Conservation (phyloP, 2,329 filamentous ascomycete genomes). For the Orbilia quercus region DNA sequence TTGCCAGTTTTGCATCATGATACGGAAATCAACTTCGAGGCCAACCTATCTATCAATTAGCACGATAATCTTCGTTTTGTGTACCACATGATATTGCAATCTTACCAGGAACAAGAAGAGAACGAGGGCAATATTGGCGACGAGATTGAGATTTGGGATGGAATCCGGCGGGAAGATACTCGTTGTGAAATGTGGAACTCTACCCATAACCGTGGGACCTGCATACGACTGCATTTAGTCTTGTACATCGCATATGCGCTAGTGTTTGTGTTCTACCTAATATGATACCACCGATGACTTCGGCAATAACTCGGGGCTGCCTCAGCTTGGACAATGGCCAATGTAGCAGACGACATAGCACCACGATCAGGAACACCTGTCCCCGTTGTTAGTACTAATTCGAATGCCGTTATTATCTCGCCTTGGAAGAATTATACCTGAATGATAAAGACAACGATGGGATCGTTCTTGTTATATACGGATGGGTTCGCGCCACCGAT, state of each 20-base stretch:
- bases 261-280: conserved; percentile 67
- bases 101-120: conserved; percentile 81
- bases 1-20: conserved; percentile 82
- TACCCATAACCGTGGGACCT: conserved; percentile 85
- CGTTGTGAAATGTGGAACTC: conserved; percentile 79
- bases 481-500: conserved; percentile 77
- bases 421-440: no score
- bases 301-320: conserved; percentile 84
- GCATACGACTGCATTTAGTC: background rate
- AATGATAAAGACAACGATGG: conserved; percentile 80
- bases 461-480: conserved; percentile 75
- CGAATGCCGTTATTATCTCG: conserved; percentile 57
- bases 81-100: background rate
- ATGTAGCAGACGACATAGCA: conserved; percentile 78
- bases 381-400: background rate
- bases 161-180: conserved; percentile 81
- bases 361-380: conserved; percentile 77
- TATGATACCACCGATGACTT: conserved; percentile 85
- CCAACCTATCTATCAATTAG: conserved; percentile 67
- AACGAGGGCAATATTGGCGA: conserved; percentile 84
- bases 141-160: conserved; percentile 78
- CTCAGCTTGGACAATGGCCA: conserved; percentile 80
- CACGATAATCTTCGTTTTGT: no score
- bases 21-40: conserved; percentile 83
- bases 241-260: background rate